A percentile compares a stretch with the other conserved stretches of the same genome.
These are phyloP conservation scores for Fusarium luffae DNA, from an alignment of 2,329 filamentous ascomycete genomes.

Conservation along the genomic window DNA sequence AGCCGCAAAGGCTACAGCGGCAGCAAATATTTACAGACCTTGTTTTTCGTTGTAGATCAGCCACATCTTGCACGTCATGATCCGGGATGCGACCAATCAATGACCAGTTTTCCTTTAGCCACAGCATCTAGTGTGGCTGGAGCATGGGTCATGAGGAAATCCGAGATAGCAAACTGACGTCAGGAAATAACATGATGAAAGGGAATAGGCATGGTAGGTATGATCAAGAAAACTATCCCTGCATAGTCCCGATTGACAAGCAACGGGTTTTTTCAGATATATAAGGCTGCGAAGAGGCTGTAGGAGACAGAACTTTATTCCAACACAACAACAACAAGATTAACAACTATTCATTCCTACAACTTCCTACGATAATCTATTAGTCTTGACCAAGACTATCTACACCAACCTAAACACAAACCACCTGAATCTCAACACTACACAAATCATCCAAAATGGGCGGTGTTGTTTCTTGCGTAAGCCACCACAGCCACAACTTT, in stretches of 20 bases:
- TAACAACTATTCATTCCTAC: background rate
- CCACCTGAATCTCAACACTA: slow-evolving; percentile 21
- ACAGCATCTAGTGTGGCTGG: slow-evolving; percentile 31
- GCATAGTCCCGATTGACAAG: slow-evolving; percentile 1
- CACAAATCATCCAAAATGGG: slow-evolving; percentile 68
- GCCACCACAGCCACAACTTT: slow-evolving; percentile 50
- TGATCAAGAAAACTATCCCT: slow-evolving; percentile 15
- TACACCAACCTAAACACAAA: slow-evolving; percentile 7
- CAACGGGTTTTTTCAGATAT: slow-evolving; percentile 13
- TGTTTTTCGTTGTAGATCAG: slow-evolving; percentile 25
- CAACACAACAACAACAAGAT: slow-evolving; percentile 17
- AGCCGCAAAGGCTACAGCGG: slow-evolving; percentile 23
- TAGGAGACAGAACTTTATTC: background rate
- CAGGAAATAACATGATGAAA: slow-evolving; percentile 27
- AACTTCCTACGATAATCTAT: background rate
- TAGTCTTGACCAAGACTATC: slow-evolving; percentile 1
- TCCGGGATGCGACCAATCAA: slow-evolving; percentile 8
- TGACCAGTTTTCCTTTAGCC: slow-evolving; percentile 8
- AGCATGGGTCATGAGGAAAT: slow-evolving; percentile 33
- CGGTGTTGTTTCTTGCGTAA: slow-evolving; percentile 85
- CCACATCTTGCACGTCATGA: slow-evolving; percentile 31
- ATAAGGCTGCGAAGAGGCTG: slow-evolving; percentile 20
- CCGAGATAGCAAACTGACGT: slow-evolving; percentile 34
- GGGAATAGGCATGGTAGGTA: slow-evolving; percentile 8
- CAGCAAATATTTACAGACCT: slow-evolving; percentile 25